phyloP scores from a whole-genome alignment of 2,329 filamentous ascomycete species.

The Cryphonectria carpinicola region DNA sequence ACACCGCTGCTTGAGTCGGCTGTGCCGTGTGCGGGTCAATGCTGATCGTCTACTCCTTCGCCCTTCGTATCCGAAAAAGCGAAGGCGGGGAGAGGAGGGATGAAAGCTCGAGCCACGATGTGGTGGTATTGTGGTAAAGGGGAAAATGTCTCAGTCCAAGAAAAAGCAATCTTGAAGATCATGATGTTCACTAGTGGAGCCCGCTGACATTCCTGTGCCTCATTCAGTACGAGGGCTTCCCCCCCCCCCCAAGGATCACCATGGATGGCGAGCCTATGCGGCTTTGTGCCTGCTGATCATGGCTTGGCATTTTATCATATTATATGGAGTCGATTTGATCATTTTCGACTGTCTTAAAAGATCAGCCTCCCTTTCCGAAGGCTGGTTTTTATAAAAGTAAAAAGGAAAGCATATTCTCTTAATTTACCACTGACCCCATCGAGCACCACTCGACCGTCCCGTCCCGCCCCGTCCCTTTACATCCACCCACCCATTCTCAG shows the following conservation, averaged over 20 bases:
- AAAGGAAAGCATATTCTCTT: not conserved
- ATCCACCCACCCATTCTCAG: not conserved
- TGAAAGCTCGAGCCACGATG: constrained; percentile 8
- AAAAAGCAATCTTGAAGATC: constrained; percentile 7
- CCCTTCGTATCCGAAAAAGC: constrained; percentile 10
- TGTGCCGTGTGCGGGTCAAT: constrained; percentile 9
- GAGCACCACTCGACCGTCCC: not conserved
- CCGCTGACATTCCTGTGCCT: not conserved
- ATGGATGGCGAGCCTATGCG: not conserved
- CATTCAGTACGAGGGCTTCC: not conserved
- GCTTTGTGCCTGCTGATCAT: not conserved
- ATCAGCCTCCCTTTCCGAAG: constrained; percentile 2
- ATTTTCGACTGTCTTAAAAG: not conserved
- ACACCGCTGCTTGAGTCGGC: constrained; percentile 6
- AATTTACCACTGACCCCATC: not conserved
- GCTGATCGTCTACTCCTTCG: constrained; percentile 1
- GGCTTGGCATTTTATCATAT: not conserved
- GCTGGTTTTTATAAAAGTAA: not conserved
- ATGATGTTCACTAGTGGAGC: not conserved
- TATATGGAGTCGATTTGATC: not conserved
- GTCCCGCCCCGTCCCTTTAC: too few relatives aligned
- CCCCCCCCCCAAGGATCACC: not conserved
- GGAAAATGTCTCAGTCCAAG: not conserved
- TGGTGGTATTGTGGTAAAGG: constrained; percentile 1
- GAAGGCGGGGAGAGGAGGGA: not conserved